phyloP scores from a whole-genome alignment of 768 basidiomycete genomes.

The Dioszegia crocea region DNA sequence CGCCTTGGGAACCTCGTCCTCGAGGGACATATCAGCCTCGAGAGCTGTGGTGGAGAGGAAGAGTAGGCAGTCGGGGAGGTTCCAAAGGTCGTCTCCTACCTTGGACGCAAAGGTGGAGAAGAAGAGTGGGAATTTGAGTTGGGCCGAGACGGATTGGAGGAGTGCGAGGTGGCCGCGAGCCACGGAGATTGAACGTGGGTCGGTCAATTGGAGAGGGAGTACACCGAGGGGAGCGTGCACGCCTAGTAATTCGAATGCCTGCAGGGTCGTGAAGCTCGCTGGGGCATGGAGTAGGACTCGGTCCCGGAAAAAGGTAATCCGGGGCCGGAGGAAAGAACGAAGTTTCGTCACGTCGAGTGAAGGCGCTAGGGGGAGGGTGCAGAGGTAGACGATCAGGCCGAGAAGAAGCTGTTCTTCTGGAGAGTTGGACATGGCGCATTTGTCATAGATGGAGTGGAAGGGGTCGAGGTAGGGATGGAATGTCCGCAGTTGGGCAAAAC shows the following conservation, averaged over 20 bases:
- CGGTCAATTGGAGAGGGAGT: conserved; percentile 15
- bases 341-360: not conserved
- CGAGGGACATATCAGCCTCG: conserved; percentile 22
- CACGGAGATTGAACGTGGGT: conserved; percentile 20
- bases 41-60: conserved; percentile 7
- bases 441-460: conserved; percentile 13
- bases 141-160: not conserved
- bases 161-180: conserved; percentile 24
- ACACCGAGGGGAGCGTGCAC: conserved; percentile 34
- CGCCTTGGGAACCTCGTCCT: conserved; percentile 16
- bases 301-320: conserved; percentile 17
- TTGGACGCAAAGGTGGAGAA: conserved; percentile 5
- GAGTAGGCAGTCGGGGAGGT: conserved; percentile 10
- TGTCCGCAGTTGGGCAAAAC: conserved; percentile 23
- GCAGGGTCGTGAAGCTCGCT: conserved; percentile 13
- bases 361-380: conserved; percentile 21
- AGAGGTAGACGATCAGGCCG: conserved; percentile 24
- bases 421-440: not conserved
- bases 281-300: conserved; percentile 18
- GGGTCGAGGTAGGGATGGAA: conserved; percentile 35
- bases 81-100: conserved; percentile 14
- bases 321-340: conserved; percentile 8
- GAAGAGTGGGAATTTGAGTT: conserved; percentile 11
- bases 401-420: conserved; percentile 10
- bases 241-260: conserved; percentile 30